These are phyloP conservation scores for Apophysomyces trapeziformis DNA, from an alignment of 371 early-diverging fungal species.

Conservation along the genomic window DNA sequence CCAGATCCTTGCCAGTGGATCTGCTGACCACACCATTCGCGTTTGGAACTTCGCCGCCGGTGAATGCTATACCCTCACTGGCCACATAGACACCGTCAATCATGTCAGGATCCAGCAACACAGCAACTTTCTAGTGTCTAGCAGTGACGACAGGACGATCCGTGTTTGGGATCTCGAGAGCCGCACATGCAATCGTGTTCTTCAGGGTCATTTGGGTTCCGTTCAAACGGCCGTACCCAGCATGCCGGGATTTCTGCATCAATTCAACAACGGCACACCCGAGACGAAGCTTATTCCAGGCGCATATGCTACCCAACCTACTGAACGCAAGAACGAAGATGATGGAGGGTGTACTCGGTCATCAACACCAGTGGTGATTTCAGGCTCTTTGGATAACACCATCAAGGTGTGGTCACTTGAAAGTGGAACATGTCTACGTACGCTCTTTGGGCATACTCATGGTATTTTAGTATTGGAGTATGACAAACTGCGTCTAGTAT, in stretches of 20 bases:
- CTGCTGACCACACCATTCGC: conserved; percentile 81
- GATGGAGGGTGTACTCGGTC: conserved; percentile 6
- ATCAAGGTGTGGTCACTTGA: conserved; percentile 84
- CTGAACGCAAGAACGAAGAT: not conserved
- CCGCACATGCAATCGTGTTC: conserved; percentile 60
- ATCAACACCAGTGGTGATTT: conserved; percentile 3
- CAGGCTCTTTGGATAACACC: conserved; percentile 83
- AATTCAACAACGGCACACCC: conserved; percentile 19
- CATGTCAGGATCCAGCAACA: conserved; percentile 72
- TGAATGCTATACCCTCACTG: conserved; percentile 62
- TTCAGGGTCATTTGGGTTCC: conserved; percentile 62
- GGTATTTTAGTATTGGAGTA: conserved; percentile 82
- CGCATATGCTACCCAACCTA: not conserved
- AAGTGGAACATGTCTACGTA: conserved; percentile 77
- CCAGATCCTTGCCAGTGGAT: conserved; percentile 74
- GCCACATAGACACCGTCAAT: conserved; percentile 60
- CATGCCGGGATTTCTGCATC: conserved; percentile 39
- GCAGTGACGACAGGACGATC: conserved; percentile 82
- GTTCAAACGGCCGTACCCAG: conserved; percentile 56
- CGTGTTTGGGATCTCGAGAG: conserved; percentile 86
- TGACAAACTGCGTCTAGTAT: conserved; percentile 69
- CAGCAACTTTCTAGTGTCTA: conserved; percentile 80
- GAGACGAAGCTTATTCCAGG: not conserved
- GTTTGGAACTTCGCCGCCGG: conserved; percentile 81
- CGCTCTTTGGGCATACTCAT: conserved; percentile 84